Evolutionary conservation across 2,329 filamentous ascomycete species (phyloP).

Genomic region (Exophiala dermatitidis): DNA sequence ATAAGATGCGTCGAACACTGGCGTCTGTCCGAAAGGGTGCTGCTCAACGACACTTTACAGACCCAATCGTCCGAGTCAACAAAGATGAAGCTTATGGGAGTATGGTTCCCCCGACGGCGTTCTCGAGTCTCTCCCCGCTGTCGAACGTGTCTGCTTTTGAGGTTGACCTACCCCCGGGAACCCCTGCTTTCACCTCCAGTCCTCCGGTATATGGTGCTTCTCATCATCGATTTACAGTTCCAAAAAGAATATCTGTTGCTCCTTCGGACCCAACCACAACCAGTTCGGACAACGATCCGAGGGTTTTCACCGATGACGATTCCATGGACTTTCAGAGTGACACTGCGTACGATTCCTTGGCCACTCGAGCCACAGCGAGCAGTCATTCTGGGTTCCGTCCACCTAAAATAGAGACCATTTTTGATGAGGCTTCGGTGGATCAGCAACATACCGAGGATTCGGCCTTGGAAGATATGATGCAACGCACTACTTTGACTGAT

Average conservation of each 20-base stretch:
- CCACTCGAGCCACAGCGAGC: slow-evolving; percentile 51
- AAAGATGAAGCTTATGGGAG: slow-evolving; percentile 24
- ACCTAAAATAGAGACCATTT: slow-evolving; percentile 56
- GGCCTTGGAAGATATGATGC: slow-evolving; percentile 21
- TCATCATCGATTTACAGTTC: slow-evolving; percentile 22
- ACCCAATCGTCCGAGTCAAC: slow-evolving; percentile 24
- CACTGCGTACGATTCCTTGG: slow-evolving; percentile 56
- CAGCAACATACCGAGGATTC: slow-evolving; percentile 5
- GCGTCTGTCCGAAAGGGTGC: slow-evolving; percentile 29
- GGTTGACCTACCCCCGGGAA: slow-evolving; percentile 26
- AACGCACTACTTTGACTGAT: slow-evolving; percentile 18
- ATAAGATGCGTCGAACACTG: slow-evolving; percentile 30
- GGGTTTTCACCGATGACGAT: slow-evolving; percentile 53
- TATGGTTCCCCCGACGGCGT: slow-evolving; percentile 19
- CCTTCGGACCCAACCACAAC: slow-evolving; percentile 53
- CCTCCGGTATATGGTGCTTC: slow-evolving; percentile 15
- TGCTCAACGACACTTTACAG: slow-evolving; percentile 24
- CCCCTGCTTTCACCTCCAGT: slow-evolving; percentile 25
- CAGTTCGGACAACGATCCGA: slow-evolving; percentile 55
- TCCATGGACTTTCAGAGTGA: slow-evolving; percentile 57
- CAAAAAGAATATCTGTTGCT: slow-evolving; percentile 49
- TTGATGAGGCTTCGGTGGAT: slow-evolving; percentile 43
- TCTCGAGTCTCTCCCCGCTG: slow-evolving; percentile 27
- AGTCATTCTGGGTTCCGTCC: slow-evolving; percentile 48
- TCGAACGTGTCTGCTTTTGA: slow-evolving; percentile 30